phyloP scores from a whole-genome alignment of 2,329 filamentous ascomycete species.

The Cladobotryum protrusum region DNA sequence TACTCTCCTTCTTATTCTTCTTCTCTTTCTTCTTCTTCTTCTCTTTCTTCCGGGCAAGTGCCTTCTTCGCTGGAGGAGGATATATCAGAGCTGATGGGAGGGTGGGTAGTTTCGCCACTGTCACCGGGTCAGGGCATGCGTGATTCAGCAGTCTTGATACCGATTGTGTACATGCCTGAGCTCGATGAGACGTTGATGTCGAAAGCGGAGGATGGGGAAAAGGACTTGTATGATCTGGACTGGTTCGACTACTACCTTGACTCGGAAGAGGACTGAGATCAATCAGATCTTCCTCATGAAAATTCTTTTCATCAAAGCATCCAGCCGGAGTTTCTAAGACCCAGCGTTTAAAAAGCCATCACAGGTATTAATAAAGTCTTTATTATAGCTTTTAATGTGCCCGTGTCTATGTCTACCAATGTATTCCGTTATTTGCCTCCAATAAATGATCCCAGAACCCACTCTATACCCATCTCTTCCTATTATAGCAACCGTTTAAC shows the following conservation, averaged over 20 bases:
- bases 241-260: conserved; percentile 30
- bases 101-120: no score
- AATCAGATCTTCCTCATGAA: neutral
- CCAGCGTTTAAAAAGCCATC: no score
- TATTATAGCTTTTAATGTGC: neutral
- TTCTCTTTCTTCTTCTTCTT: no score
- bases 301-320: no score
- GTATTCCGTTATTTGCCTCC: neutral
- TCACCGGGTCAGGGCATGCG: neutral
- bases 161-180: neutral
- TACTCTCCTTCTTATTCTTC: no score
- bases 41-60: no score
- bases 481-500: conserved; percentile 45
- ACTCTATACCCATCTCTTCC: conserved; percentile 6
- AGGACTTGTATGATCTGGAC: conserved; percentile 20
- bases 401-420: neutral
- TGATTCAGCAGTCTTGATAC: neutral
- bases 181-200: neutral
- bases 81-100: no score
- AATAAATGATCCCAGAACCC: neutral
- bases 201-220: neutral
- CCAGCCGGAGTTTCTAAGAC: no score
- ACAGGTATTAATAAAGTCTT: neutral
- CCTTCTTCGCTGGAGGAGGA: no score
- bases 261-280: no score